Evolutionary conservation across 805 yeast genomes (phyloP), one percentile per base, ranked within the genome.

Genomic region (Starmerella sirachaensis): DNA sequence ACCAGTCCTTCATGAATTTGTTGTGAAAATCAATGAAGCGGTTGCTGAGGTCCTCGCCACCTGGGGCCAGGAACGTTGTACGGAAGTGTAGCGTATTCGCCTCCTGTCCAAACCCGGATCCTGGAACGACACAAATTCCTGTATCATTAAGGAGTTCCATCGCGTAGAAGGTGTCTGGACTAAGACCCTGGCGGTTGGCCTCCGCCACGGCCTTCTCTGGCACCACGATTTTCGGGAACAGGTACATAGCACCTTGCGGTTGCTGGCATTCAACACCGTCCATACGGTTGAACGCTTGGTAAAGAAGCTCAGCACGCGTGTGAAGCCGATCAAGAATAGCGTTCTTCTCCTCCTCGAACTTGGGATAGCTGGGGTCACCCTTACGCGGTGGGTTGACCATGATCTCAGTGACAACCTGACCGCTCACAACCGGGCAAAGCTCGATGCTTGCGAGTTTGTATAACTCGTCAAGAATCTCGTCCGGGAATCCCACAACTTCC

Each of bases 231-330:
- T 65, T 69, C 31, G 98, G 99, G 74, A 84, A 91, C 43, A 91
- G 66, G 61, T 91, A 91, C 98, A 91, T 88, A 29, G 99, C 96
- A 49, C 99, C 99, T 64, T 79, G 74, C 30, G 99, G 97, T 47
- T 72, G 72, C 61, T 83, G 84, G 60, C 96, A 86, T 18, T 70
- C 61, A 33, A 91, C 78, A 46, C 88, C 93, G 45, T 79, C 81
- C 80, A 91, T 73, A 26, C 68, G 56, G 38, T 66, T 59, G 62
- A 91, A 88, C 0, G 94, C 81, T 13, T 70, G 60, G 54, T 73
- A 79, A 35, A 91, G 65, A 33, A 65, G 58, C 10, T 61, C 54
- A 12, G 96, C 78, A 54, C 96, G 75, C 22, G 61, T 51, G 41
- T 66, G 60, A 45, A 91, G 69, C 17, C 79, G 71, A 23, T 66